Evolutionary conservation across 495 filamentous ascomycete genomes (phyloP).

Genomic region (Talaromyces stipitatus): DNA sequence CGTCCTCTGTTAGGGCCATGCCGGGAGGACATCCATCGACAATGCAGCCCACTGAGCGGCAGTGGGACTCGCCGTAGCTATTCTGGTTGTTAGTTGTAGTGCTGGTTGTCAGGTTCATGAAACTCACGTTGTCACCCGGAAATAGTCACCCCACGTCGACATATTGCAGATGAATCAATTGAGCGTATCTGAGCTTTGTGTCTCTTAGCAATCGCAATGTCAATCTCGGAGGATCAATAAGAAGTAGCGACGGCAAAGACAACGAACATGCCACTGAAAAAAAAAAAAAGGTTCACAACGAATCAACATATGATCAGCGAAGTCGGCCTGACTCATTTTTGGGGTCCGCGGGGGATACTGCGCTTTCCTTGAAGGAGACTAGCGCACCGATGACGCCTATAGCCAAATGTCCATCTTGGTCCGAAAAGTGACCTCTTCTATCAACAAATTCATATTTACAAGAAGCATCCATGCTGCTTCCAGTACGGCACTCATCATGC

Average conservation of each 20-base stretch:
- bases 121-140: slow-evolving; percentile 76
- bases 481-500: slow-evolving; percentile 3
- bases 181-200: too few species aligned
- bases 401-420: background rate
- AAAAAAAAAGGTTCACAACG: background rate
- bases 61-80: slow-evolving; percentile 87
- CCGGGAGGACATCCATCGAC: slow-evolving; percentile 86
- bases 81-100: slow-evolving; percentile 7
- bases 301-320: background rate
- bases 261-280: background rate
- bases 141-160: slow-evolving; percentile 88
- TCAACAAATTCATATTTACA: background rate
- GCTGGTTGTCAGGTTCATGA: background rate
- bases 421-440: background rate
- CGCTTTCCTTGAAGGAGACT: background rate
- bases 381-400: background rate
- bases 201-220: too few species aligned
- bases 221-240: too few species aligned
- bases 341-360: background rate
- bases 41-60: slow-evolving; percentile 83
- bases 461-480: background rate
- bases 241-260: background rate
- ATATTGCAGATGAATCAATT: slow-evolving; percentile 32
- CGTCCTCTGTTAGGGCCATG: slow-evolving; percentile 76
- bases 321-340: background rate